These are phyloP conservation scores for Venustampulla echinocandica DNA, from an alignment of 495 filamentous ascomycete genomes.

Conservation along the genomic window DNA sequence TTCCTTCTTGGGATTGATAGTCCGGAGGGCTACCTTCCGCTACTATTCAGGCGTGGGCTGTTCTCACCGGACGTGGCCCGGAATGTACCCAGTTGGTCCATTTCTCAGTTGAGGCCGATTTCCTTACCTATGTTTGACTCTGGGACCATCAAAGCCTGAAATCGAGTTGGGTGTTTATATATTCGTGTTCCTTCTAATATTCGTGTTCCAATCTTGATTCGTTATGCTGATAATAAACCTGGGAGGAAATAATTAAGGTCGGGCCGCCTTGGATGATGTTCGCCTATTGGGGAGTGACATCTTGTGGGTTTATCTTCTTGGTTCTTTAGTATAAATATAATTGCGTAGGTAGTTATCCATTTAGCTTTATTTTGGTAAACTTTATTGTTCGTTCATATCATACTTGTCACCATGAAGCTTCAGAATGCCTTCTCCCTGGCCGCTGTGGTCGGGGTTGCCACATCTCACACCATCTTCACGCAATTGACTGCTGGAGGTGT, in stretches of 20 bases:
- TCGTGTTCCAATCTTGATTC: too few relatives aligned
- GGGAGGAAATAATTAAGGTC: too few relatives aligned
- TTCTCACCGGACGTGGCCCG: too few relatives aligned
- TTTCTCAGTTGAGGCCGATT: not conserved
- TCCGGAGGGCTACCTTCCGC: not conserved
- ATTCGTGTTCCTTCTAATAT: too few relatives aligned
- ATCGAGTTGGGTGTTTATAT: not conserved
- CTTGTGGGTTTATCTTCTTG: too few relatives aligned
- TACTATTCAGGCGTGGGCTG: not conserved
- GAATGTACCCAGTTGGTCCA: not conserved
- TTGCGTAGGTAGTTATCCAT: too few relatives aligned
- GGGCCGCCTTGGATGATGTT: too few relatives aligned
- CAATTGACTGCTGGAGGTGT: slow-evolving; percentile 35
- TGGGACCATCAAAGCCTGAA: not conserved
- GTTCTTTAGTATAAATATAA: too few relatives aligned
- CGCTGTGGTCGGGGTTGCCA: slow-evolving; percentile 28
- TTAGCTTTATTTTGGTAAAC: too few relatives aligned
- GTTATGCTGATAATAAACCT: not conserved
- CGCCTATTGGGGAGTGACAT: too few relatives aligned
- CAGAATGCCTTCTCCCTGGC: slow-evolving; percentile 1
- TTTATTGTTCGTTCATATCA: too few relatives aligned
- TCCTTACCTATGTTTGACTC: not conserved
- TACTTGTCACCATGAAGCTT: slow-evolving; percentile 7
- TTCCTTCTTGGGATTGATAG: not conserved
- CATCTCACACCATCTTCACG: slow-evolving; percentile 49